Percentiles rank a stretch among this genome's conserved stretches.
Evolutionary conservation across 495 filamentous ascomycete genomes (phyloP).

Genomic region (Aspergillus avenaceus): DNA sequence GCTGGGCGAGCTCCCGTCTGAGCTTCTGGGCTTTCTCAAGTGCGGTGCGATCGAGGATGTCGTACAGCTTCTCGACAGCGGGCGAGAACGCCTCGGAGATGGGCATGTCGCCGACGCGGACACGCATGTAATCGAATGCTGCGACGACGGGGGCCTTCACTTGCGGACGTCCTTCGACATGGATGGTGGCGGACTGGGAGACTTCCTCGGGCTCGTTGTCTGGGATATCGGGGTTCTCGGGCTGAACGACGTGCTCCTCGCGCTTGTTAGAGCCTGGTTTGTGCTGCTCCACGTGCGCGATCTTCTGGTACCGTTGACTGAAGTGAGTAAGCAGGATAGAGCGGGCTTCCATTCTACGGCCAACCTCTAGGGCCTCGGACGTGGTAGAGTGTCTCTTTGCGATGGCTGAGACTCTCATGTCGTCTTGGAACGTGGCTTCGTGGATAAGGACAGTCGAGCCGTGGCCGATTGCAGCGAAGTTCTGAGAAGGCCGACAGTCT

Average conservation of each 20-base stretch:
- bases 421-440: constrained; percentile 93
- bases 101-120: constrained; percentile 76
- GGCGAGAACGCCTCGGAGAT: constrained; percentile 70
- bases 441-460: constrained; percentile 82
- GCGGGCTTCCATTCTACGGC: constrained; percentile 68
- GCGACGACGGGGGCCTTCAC: constrained; percentile 53
- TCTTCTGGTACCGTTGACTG: constrained; percentile 89
- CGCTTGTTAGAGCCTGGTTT: constrained; percentile 10
- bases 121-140: constrained; percentile 88
- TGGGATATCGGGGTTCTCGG: constrained; percentile 24
- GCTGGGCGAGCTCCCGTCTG: constrained; percentile 5
- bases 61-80: constrained; percentile 65
- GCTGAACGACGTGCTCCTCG: constrained; percentile 12
- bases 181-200: constrained; percentile 1
- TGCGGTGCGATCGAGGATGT: constrained; percentile 32
- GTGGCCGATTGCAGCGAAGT: constrained; percentile 65
- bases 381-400: constrained; percentile 91
- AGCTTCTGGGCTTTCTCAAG: constrained; percentile 10
- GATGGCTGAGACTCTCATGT: constrained; percentile 67
- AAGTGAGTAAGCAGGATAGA: constrained; percentile 87
- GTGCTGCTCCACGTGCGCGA: constrained; percentile 30
- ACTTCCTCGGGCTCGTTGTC: constrained; percentile 26
- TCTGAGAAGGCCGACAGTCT: constrained; percentile 74
- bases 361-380: constrained; percentile 76
- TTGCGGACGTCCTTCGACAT: constrained; percentile 1